Conservation (phyloP, 441 rosid species). For the Macaranga tanarius region DNA sequence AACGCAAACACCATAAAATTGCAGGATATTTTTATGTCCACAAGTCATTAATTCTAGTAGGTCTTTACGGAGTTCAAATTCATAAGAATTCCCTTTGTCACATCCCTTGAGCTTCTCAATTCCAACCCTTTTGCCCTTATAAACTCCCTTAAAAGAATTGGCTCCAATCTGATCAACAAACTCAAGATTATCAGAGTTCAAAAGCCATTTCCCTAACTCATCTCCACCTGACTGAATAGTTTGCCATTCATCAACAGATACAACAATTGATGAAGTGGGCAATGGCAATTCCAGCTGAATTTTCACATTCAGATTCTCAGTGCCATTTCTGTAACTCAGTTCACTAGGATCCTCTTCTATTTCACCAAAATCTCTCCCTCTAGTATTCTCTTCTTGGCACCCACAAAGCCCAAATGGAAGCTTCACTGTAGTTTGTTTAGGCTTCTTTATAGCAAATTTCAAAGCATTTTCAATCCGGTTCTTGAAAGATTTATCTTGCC, state of each 20-base stretch:
- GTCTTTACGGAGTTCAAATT: slow-evolving; percentile 77
- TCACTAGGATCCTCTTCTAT: slow-evolving; percentile 66
- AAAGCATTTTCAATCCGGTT: slow-evolving; percentile 65
- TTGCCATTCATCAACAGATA: slow-evolving; percentile 90
- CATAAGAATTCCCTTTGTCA: slow-evolving; percentile 84
- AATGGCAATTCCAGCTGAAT: slow-evolving; percentile 75
- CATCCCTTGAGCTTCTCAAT: slow-evolving; percentile 95
- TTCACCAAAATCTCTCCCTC: slow-evolving; percentile 59
- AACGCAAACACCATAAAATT: slow-evolving; percentile 76
- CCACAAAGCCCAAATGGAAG: slow-evolving; percentile 93
- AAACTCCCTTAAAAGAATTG: slow-evolving; percentile 63
- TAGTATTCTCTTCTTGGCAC: slow-evolving; percentile 79
- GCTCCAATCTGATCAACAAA: slow-evolving; percentile 70
- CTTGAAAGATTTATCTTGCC: slow-evolving; percentile 59
- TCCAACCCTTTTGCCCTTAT: slow-evolving; percentile 70
- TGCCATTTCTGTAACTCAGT: slow-evolving; percentile 46
- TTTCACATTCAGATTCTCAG: slow-evolving; percentile 41
- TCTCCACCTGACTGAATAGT: slow-evolving; percentile 66
- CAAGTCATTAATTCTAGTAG: slow-evolving; percentile 87
- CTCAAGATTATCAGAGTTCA: slow-evolving; percentile 73
- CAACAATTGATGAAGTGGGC: slow-evolving; percentile 59
- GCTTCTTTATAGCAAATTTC: slow-evolving; percentile 63
- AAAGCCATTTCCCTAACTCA: slow-evolving; percentile 74
- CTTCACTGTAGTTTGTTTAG: slow-evolving; percentile 63
- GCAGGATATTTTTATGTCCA: slow-evolving; percentile 81